Percentiles rank a stretch among this genome's conserved stretches.
phyloP scores from a whole-genome alignment of 768 basidiomycete genomes.

The Boletus patriciae region DNA sequence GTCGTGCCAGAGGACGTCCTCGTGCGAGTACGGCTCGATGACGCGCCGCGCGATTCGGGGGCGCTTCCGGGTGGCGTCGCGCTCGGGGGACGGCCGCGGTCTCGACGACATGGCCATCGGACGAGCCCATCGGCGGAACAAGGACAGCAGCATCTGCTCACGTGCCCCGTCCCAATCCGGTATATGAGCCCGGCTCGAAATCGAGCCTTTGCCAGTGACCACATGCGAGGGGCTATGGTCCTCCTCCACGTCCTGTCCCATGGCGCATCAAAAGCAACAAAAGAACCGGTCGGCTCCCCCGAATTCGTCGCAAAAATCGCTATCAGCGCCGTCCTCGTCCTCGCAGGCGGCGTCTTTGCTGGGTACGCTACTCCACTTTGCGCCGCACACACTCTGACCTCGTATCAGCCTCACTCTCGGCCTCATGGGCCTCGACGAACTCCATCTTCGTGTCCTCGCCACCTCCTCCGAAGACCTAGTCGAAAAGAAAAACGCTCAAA shows the following conservation, averaged over 20 bases:
- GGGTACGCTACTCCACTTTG: slow-evolving; percentile 48
- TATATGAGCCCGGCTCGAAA: background rate
- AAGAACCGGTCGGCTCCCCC: slow-evolving; percentile 47
- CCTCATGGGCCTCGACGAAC: slow-evolving; percentile 90
- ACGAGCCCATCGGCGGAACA: no score
- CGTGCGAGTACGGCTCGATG: slow-evolving; percentile 61
- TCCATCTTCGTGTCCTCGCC: slow-evolving; percentile 84
- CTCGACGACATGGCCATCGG: no score
- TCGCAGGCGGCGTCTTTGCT: slow-evolving; percentile 89
- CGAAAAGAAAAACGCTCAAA: slow-evolving; percentile 70
- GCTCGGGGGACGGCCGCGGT: no score
- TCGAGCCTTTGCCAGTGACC: background rate
- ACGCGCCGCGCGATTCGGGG: slow-evolving; percentile 13
- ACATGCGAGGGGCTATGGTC: slow-evolving; percentile 14
- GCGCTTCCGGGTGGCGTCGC: slow-evolving; percentile 23
- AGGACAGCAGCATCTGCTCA: background rate
- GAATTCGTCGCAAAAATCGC: slow-evolving; percentile 76
- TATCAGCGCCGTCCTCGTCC: slow-evolving; percentile 66
- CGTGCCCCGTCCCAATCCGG: background rate
- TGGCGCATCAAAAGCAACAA: slow-evolving; percentile 1
- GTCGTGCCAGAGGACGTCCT: slow-evolving; percentile 76
- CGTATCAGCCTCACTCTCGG: slow-evolving; percentile 75
- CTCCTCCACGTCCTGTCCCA: background rate
- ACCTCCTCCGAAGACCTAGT: slow-evolving; percentile 72
- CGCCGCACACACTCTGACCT: background rate